phyloP scores from a whole-genome alignment of 257 asterid genomes.

The Fraxinus anomala region DNA sequence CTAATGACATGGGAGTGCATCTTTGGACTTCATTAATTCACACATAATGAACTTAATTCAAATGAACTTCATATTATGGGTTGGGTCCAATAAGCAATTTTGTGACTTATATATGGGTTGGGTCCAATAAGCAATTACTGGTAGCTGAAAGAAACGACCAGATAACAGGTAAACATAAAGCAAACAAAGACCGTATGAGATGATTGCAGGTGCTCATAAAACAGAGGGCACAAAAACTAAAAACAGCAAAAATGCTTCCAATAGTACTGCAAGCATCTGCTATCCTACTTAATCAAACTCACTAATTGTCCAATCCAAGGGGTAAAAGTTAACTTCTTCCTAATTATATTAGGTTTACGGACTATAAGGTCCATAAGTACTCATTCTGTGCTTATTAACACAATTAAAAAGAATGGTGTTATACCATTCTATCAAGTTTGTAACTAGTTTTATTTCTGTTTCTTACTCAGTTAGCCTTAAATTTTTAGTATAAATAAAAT shows the following conservation, averaged over 20 bases:
- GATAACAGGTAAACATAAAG: constrained; percentile 1
- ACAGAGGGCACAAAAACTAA: not conserved
- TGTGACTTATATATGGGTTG: not conserved
- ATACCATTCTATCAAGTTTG: not conserved
- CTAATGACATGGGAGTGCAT: not conserved
- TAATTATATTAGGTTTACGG: not conserved
- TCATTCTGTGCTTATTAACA: not conserved
- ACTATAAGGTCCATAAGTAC: not conserved
- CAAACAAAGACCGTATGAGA: not conserved
- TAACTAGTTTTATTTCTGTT: not conserved
- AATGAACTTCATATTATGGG: not conserved
- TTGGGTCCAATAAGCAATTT: too few relatives aligned
- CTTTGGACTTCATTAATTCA: not conserved
- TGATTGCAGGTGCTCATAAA: not conserved
- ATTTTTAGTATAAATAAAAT: not conserved
- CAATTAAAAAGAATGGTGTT: not conserved
- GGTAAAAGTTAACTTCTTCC: not conserved
- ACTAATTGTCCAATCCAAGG: not conserved
- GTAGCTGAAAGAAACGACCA: constrained; percentile 10
- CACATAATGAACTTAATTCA: not conserved
- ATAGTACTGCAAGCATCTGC: not conserved
- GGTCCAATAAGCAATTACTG: not conserved
- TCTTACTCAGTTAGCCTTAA: not conserved
- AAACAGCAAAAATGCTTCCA: not conserved
- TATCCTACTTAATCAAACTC: not conserved